Base-by-base conservation (phyloP, 2,329 filamentous ascomycete genomes). In the Venturia carpophila region DNA sequence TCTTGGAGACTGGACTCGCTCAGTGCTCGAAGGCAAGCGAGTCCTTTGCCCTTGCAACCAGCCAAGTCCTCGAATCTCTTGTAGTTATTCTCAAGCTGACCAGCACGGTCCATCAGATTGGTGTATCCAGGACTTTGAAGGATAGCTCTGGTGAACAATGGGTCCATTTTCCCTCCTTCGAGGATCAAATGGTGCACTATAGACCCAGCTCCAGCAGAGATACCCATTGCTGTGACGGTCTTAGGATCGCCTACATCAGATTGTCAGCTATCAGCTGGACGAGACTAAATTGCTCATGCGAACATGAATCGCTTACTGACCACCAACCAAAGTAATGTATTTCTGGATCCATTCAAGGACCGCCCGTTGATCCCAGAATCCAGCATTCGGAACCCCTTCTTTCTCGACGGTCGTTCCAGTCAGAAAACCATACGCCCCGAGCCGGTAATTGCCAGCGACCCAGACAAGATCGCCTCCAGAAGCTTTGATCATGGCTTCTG, bases 101-200 rank as follows among this genome's bases (percentile, higher is more conserved):
- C 64, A 2, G 24, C 17, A 43, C 56, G 37, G 39, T 65, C 64
- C 21, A n/a, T 6, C 7, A 43, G 24, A 43, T 24, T 43, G 6
- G 37, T 27, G 24, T 43, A 61, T 27, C 37, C 58, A 6, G 73
- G 73, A 60, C 71, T 74, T 68, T 71, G 71, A 39, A 75, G 58
- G 58, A 76, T 71, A 30, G 70, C 75, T 64, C 70, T 70, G 27
- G 68, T 71, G 70, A 82, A 83, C 1, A 79, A 70, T 1, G 80
- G 79, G 58, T 80, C 74, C 19, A 74, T 70, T 5, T 70, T 73
- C 1, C 80, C 80, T 1, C 78, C 76, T 30, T 78, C 71, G 0
- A 76, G 75, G n/a, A 79, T 76, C 10, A 83, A 71, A 63, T 83
- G 81, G 64, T 83, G 79, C 61, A 82, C 68, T 62, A 83, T 78